Evolutionary conservation across 331 rosid genomes (phyloP).

Genomic region (Pyrus hybrid): DNA sequence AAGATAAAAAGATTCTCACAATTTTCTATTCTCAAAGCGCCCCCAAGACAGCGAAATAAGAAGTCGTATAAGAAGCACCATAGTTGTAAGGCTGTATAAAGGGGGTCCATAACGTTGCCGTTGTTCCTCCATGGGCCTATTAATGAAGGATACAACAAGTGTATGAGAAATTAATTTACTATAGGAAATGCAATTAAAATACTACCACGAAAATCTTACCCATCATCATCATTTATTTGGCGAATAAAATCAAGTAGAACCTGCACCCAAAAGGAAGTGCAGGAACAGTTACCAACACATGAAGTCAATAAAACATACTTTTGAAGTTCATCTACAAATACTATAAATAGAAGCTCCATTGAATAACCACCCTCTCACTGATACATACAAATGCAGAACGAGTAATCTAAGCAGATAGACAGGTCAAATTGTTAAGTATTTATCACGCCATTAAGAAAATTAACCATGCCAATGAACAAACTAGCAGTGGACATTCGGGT

Average conservation of each 20-base stretch:
- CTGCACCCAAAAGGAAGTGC: conserved; percentile 37
- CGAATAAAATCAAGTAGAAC: conserved; percentile 82
- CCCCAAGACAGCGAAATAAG: conserved; percentile 61
- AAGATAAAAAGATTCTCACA: conserved; percentile 46
- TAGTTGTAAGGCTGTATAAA: conserved; percentile 64
- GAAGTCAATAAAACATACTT: not conserved
- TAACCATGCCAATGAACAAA: not conserved
- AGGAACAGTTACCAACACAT: conserved; percentile 1
- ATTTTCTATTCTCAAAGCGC: conserved; percentile 47
- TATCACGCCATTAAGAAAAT: not conserved
- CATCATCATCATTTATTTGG: conserved; percentile 85
- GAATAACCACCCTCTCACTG: not conserved
- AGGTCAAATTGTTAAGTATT: not conserved
- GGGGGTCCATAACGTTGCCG: conserved; percentile 95
- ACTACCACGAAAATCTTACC: conserved; percentile 33
- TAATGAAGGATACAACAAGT: conserved; percentile 2
- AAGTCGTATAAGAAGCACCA: conserved; percentile 63
- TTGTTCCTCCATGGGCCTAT: conserved; percentile 99
- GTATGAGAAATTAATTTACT: not conserved
- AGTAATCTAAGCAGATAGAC: not conserved
- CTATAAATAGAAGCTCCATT: not conserved
- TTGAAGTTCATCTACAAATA: conserved; percentile 10
- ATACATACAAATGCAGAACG: not conserved
- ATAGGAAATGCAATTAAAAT: not conserved
- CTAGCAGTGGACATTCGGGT: not conserved